Evolutionary conservation across 2,329 filamentous ascomycete species (phyloP), one percentile per base, ranked within the genome.

Genomic region (Sarocladium strictum): DNA sequence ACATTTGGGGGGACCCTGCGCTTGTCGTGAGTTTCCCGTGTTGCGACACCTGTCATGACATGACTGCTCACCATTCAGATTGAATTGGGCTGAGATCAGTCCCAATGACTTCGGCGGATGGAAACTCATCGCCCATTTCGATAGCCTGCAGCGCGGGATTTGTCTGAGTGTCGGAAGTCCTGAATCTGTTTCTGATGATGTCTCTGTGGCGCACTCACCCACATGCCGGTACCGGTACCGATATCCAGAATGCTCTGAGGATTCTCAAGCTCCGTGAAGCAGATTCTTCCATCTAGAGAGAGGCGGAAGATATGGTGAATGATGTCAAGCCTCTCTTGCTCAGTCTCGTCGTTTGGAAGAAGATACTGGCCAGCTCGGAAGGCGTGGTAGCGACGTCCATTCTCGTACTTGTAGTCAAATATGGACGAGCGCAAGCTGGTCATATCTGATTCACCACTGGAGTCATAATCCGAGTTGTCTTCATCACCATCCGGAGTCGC

Each of bases 1-100:
- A 83, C 72, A 58, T 84, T 85, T 2, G 78, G 75, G 2, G 81
- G 82, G 1, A 84, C 73, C 38, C 38, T 38, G n/a, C 15, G 15
- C 38, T 72, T 69, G 19, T 68, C 67, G 3, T 66, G 63, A 24
- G 64, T 67, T 2, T 54, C 72, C 70, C 2, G 63, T 67, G 12
- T 80, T n/a, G n/a, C 7, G 38, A n/a, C 9, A 10, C 10, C 7
- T n/a, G 38, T 11, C 21, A 6, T 27, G 12, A 23, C 6, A 4
- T 45, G n/a, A 10, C 37, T n/a, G n/a, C 24, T 5, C 12, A 45
- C 67, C 70, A 73, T 10, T 66, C 64, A 3, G 72, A 72, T 56
- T 76, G 72, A 14, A 76, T 76, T 0, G 73, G 72, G 21, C 70
- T 71, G 0, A 75, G 60, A 37, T 75, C 71, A 17, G 68, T 69